Percentiles rank a stretch among this genome's conserved stretches.
These are phyloP conservation scores for Pestalotiopsis sp. DNA, from an alignment of 2,329 filamentous ascomycete genomes.

Conservation along the genomic window DNA sequence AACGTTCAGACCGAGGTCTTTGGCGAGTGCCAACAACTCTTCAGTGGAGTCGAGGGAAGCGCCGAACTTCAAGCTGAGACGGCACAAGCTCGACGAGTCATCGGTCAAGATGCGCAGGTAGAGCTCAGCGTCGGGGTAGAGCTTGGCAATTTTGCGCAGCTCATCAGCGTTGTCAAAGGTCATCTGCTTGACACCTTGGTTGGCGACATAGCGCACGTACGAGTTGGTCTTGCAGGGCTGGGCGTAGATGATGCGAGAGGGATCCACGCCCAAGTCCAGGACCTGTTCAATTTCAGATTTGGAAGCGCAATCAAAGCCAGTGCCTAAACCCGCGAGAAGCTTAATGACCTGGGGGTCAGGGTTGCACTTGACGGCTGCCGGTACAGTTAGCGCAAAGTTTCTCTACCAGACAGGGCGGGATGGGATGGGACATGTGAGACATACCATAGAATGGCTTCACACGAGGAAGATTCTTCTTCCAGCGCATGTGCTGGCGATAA, in stretches of 20 bases:
- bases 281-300: conserved; percentile 97
- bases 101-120: conserved; percentile 95
- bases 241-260: conserved; percentile 94
- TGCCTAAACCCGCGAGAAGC: conserved; percentile 84
- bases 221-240: conserved; percentile 99
- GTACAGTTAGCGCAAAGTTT: conserved; percentile 14
- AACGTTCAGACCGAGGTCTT: conserved; percentile 82
- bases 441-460: conserved; percentile 95
- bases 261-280: conserved; percentile 78
- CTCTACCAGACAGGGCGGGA: not conserved
- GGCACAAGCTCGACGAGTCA: conserved; percentile 91
- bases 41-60: conserved; percentile 82
- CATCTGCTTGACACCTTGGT: conserved; percentile 91
- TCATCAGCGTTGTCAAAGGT: conserved; percentile 99
- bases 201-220: conserved; percentile 87
- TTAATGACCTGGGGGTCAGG: conserved; percentile 87
- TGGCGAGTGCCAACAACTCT: conserved; percentile 77
- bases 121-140: conserved; percentile 86
- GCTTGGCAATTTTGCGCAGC: conserved; percentile 94
- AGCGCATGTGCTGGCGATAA: conserved; percentile 97
- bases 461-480: conserved; percentile 91
- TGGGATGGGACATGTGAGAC: not conserved
- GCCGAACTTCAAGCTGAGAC: conserved; percentile 96
- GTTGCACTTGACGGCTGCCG: conserved; percentile 94
- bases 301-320: conserved; percentile 97